Base-by-base conservation (phyloP, 2,329 filamentous ascomycete species). In the Aspergillus caelatus region DNA sequence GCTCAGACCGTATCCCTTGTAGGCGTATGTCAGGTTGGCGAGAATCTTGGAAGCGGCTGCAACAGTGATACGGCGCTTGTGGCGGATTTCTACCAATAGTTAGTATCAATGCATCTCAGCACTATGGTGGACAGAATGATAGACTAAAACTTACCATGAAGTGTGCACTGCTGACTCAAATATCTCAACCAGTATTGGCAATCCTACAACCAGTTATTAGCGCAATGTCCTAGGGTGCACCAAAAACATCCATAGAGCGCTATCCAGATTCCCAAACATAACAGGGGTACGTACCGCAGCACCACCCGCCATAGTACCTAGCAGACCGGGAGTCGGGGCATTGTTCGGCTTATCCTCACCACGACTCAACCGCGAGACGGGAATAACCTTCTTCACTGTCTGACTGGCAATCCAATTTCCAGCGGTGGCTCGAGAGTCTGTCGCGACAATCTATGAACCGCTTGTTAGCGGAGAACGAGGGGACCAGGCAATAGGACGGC, bases 171-270 rank as follows among this genome's bases (percentile, higher is more conserved):
- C 91, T 98, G 97, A 75, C 94, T 95, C 70, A 99, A 88, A 85
- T 96, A 99, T 76, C 93, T 94, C 69, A 99, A 91, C 95, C 95
- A 99, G 87, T 97, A 98, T 88, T 98, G 95, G 82, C 95, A 99
- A 83, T 99, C 95, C 88, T 91, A 50, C 41, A 61, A 46, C 23
- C 34, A 34, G 36, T 23, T 19, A 56, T 72, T 57, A 68, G 64
- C 53, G 65, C 28, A 52, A 30, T 14, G 8, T 19, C 23, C 36
- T 6, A 12, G 16, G n/a, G 10, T 19, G 36, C 28, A 21, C 46
- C 36, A 16, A 14, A 5, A 26, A 23, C 11, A 36, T 23, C 4
- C 11, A 32, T 7, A 39, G 36, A 28, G 11, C 11, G n/a, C n/a
- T 4, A 19, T 39, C n/a, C 21, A 30, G 4, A 23, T 21, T n/a